These are phyloP conservation scores for Pichia deserticola DNA, from an alignment of 805 yeast species.

Conservation along the genomic window DNA sequence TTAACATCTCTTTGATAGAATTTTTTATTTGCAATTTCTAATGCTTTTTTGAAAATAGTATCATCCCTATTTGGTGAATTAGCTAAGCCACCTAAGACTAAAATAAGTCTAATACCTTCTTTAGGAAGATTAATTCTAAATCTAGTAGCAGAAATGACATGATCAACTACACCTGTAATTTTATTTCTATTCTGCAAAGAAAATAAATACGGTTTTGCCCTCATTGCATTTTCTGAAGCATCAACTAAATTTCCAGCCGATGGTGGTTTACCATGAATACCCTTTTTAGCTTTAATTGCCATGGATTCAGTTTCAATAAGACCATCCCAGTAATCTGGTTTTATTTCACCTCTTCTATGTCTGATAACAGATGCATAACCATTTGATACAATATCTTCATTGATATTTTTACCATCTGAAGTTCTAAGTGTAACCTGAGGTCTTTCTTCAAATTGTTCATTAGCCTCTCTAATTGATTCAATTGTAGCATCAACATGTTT, in stretches of 20 bases:
- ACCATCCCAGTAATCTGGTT: conserved; percentile 72
- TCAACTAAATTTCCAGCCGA: conserved; percentile 60
- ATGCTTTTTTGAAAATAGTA: conserved; percentile 40
- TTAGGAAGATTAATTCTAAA: conserved; percentile 59
- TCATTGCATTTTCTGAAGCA: conserved; percentile 65
- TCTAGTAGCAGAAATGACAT: conserved; percentile 60
- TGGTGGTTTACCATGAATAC: conserved; percentile 56
- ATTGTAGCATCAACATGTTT: conserved; percentile 54
- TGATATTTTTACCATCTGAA: conserved; percentile 48
- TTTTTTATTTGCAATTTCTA: conserved; percentile 45
- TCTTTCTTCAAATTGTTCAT: conserved; percentile 56
- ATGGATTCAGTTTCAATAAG: conserved; percentile 61
- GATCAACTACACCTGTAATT: conserved; percentile 66
- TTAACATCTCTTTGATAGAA: conserved; percentile 68
- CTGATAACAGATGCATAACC: conserved; percentile 76
- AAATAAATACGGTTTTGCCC: conserved; percentile 68
- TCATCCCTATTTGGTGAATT: conserved; percentile 32
- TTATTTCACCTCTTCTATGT: conserved; percentile 65
- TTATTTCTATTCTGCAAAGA: conserved; percentile 60
- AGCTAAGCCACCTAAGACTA: conserved; percentile 70
- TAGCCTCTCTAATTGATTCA: conserved; percentile 57
- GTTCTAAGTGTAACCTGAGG: conserved; percentile 54
- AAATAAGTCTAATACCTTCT: conserved; percentile 60
- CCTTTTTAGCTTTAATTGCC: conserved; percentile 50
- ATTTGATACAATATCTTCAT: conserved; percentile 48